Evolutionary conservation across 2,329 filamentous ascomycete species (phyloP).

Genomic region (Podosphaera xanthii): DNA sequence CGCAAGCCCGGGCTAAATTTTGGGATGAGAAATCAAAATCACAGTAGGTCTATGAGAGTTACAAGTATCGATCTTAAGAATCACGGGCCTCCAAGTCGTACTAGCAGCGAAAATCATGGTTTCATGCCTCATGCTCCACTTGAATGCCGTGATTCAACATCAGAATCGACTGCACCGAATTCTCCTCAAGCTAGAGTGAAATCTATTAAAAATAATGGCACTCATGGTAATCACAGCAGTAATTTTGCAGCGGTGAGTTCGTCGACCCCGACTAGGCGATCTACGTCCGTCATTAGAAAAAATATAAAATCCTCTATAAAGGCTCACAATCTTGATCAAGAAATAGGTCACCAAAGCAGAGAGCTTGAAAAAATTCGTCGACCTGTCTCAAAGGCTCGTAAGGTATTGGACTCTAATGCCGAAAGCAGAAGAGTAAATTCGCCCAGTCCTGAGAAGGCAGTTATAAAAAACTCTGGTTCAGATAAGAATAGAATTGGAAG

Average conservation of each 20-base stretch:
- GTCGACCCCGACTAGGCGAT: not conserved
- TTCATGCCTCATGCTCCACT: constrained; percentile 18
- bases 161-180: constrained; percentile 20
- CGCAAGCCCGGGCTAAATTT: constrained; percentile 5
- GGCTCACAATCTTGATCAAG: not conserved
- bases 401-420: not conserved
- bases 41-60: constrained; percentile 9
- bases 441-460: constrained; percentile 18
- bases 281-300: not conserved
- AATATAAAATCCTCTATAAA: not conserved
- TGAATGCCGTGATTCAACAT: constrained; percentile 23
- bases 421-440: not conserved
- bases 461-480: constrained; percentile 12
- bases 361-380: not conserved
- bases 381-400: not conserved
- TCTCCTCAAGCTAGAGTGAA: constrained; percentile 12
- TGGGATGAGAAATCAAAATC: constrained; percentile 2
- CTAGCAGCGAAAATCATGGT: constrained; percentile 26
- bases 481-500: not conserved
- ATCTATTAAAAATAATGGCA: constrained; percentile 18
- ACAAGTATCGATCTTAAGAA: constrained; percentile 7
- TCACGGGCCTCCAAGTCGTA: constrained; percentile 6
- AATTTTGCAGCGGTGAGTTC: not conserved
- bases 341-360: not conserved
- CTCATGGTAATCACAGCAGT: constrained; percentile 25